Evolutionary conservation across 1,284 basidiomycete species (phyloP).

Genomic region (Heliocybe sulcata): DNA sequence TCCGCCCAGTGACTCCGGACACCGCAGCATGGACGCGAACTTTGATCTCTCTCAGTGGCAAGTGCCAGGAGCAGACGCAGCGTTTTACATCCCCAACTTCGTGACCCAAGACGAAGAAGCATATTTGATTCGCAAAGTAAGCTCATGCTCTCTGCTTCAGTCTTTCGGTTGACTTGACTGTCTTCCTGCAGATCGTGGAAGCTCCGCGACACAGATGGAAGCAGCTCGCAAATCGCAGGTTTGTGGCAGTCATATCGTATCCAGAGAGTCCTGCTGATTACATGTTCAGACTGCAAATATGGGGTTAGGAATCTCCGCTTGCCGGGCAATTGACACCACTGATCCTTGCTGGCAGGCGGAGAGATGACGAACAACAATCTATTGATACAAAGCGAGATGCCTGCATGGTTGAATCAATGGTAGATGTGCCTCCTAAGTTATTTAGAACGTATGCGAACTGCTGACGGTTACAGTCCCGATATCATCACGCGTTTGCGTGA

Average conservation of each 20-base stretch:
- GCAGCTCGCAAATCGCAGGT: conserved; percentile 75
- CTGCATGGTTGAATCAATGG: conserved; percentile 55
- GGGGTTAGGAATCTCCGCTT: conserved; percentile 43
- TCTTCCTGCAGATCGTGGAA: conserved; percentile 50
- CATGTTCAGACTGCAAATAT: conserved; percentile 57
- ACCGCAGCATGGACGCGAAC: not conserved
- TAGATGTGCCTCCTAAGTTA: conserved; percentile 25
- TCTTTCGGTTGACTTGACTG: conserved; percentile 5
- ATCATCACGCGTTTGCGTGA: conserved; percentile 61
- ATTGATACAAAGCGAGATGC: conserved; percentile 58
- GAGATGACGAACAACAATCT: conserved; percentile 55
- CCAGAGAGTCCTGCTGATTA: not conserved
- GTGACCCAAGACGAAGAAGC: conserved; percentile 74
- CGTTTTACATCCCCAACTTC: conserved; percentile 77
- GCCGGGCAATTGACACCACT: not conserved
- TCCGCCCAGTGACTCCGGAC: not conserved
- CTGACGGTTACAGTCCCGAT: conserved; percentile 51
- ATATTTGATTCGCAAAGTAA: conserved; percentile 70
- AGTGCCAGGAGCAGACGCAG: conserved; percentile 30
- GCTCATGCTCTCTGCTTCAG: conserved; percentile 1
- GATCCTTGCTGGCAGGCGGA: conserved; percentile 40
- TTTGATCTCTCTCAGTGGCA: conserved; percentile 20
- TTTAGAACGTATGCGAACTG: conserved; percentile 20
- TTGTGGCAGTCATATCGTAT: conserved; percentile 10
- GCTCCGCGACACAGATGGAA: conserved; percentile 84